These are phyloP conservation scores for Cyclotella baltica DNA, from an alignment of 108 stramenopile genomes.

Conservation along the genomic window DNA sequence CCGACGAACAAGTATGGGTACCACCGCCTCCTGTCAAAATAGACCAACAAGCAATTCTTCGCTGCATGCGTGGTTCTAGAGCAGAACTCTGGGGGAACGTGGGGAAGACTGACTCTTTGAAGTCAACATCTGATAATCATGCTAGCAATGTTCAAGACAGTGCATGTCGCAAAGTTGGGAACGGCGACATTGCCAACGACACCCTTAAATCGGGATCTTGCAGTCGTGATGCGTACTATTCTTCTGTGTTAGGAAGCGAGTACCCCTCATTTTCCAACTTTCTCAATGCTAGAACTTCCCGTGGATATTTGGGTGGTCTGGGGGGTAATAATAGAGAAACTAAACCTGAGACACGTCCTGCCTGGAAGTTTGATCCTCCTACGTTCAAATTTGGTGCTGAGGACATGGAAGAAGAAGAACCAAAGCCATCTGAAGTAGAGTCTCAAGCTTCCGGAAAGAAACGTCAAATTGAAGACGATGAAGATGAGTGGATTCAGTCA, in stretches of 20 bases:
- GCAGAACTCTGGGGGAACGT: constrained; percentile 2
- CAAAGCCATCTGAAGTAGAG: neutral
- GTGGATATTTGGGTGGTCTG: neutral
- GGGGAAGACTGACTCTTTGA: too few relatives aligned
- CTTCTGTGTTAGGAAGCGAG: neutral
- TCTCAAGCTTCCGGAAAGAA: neutral
- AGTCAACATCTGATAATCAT: neutral
- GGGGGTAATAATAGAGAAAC: neutral
- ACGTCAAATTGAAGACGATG: neutral
- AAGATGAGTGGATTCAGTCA: constrained; percentile 10
- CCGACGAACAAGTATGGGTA: neutral
- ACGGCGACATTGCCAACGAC: neutral
- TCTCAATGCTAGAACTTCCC: neutral
- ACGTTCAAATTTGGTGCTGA: neutral
- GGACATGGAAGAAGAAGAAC: neutral
- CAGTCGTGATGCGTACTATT: neutral
- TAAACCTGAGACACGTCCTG: neutral
- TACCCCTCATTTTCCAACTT: neutral
- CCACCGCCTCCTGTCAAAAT: neutral
- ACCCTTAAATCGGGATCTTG: neutral
- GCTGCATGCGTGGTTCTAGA: neutral
- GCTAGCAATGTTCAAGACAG: neutral
- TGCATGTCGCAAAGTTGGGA: neutral
- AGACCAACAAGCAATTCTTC: constrained; percentile 12
- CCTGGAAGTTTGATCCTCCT: constrained; percentile 4